phyloP scores from a whole-genome alignment of 2,329 filamentous ascomycete genomes.

The Cercospora sp. region DNA sequence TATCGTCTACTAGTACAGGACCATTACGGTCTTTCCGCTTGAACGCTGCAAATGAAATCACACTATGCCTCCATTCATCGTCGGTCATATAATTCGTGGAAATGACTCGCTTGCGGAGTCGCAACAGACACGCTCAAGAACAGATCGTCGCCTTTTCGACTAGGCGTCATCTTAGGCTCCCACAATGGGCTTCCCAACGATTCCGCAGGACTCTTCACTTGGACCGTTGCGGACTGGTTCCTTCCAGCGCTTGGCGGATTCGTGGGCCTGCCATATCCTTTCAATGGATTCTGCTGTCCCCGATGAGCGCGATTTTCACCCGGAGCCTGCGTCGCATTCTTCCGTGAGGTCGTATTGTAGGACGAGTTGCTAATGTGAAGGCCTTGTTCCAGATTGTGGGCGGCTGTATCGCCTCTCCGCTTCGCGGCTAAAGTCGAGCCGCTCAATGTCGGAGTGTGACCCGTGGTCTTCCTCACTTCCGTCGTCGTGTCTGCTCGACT shows the following conservation, averaged over 20 bases:
- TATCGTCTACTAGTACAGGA: conserved; percentile 1
- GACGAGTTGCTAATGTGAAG: conserved; percentile 35
- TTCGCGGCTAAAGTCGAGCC: conserved; percentile 42
- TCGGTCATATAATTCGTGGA: conserved; percentile 12
- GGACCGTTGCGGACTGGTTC: conserved; percentile 19
- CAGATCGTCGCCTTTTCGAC: conserved; percentile 64
- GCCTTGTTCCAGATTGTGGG: conserved; percentile 41
- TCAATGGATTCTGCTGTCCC: conserved; percentile 31
- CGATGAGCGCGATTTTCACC: not conserved
- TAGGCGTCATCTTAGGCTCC: conserved; percentile 67
- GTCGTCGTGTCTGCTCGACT: conserved; percentile 14
- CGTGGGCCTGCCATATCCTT: conserved; percentile 33
- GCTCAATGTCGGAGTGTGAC: conserved; percentile 22
- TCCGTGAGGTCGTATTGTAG: conserved; percentile 15
- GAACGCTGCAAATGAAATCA: conserved; percentile 21
- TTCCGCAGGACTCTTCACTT: conserved; percentile 23
- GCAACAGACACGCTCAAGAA: conserved; percentile 48
- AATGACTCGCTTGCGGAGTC: conserved; percentile 26
- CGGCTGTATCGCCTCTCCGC: conserved; percentile 39
- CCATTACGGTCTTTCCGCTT: conserved; percentile 14
- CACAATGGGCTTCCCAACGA: conserved; percentile 52
- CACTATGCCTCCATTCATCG: conserved; percentile 1
- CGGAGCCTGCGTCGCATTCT: conserved; percentile 1
- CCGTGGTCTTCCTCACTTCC: conserved; percentile 17
- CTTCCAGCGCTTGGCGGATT: conserved; percentile 15